phyloP scores from a whole-genome alignment of 139 green algal genomes.

The Pleodorina starrii region DNA sequence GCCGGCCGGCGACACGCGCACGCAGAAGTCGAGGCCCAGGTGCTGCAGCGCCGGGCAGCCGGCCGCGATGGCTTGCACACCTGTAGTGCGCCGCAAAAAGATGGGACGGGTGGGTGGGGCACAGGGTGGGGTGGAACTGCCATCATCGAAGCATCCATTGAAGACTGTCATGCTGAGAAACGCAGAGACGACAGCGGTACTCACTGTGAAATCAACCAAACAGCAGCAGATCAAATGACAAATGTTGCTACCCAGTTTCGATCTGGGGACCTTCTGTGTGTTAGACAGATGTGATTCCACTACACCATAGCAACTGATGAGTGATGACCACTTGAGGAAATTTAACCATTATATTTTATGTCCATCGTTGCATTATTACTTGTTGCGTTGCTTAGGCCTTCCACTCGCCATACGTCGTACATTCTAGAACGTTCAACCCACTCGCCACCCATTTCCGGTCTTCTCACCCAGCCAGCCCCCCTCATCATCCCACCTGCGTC shows the following conservation, averaged over 20 bases:
- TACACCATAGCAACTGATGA: too few relatives aligned
- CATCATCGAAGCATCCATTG: neutral
- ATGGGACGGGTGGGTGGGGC: neutral
- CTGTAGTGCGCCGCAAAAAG: neutral
- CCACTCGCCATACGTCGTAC: neutral
- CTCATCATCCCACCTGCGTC: neutral
- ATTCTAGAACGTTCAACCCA: neutral
- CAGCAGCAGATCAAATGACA: neutral
- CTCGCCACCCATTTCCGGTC: neutral
- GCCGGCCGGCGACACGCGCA: neutral
- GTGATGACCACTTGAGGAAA: too few relatives aligned
- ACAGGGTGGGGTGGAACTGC: neutral
- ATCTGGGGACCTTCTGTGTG: too few relatives aligned
- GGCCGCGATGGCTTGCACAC: neutral
- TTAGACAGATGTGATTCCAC: too few relatives aligned
- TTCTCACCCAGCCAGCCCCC: neutral
- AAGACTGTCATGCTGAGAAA: too few relatives aligned
- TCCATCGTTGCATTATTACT: too few relatives aligned
- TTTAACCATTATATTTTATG: too few relatives aligned
- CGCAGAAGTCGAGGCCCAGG: slow-evolving; percentile 18
- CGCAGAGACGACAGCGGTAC: neutral
- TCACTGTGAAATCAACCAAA: neutral
- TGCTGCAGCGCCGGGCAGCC: slow-evolving; percentile 15
- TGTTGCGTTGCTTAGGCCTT: too few relatives aligned
- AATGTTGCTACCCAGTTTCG: neutral